Evolutionary conservation across 306 rosid species (phyloP).

Genomic region (Cicer judaicum): DNA sequence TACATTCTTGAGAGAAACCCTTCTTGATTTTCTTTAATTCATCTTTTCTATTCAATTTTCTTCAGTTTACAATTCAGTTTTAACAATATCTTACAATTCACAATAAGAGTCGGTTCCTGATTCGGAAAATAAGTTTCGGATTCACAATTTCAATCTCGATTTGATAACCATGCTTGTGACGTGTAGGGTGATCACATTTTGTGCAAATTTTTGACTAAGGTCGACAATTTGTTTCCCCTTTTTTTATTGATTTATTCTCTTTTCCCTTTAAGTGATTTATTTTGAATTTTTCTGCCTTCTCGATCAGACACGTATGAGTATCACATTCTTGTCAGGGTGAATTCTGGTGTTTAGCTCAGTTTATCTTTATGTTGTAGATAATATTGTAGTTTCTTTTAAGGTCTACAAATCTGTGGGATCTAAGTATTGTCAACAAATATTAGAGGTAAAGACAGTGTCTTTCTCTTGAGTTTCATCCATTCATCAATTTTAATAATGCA

Average conservation of each 20-base stretch:
- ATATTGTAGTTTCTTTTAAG: slow-evolving; percentile 46
- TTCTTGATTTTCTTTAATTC: too few relatives aligned
- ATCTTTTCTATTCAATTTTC: too few relatives aligned
- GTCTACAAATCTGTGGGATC: slow-evolving; percentile 82
- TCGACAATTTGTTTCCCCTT: not conserved
- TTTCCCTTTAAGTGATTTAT: not conserved
- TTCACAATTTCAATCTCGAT: not conserved
- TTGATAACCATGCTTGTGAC: not conserved
- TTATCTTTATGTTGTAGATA: slow-evolving; percentile 18
- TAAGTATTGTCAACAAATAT: slow-evolving; percentile 68
- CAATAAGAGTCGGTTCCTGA: not conserved
- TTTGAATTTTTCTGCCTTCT: slow-evolving; percentile 18
- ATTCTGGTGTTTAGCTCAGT: slow-evolving; percentile 23
- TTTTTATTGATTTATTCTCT: not conserved
- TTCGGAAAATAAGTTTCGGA: not conserved
- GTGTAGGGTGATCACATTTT: slow-evolving; percentile 81
- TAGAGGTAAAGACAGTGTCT: slow-evolving; percentile 61
- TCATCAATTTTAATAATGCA: too few relatives aligned
- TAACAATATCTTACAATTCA: not conserved
- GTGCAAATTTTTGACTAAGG: slow-evolving; percentile 79
- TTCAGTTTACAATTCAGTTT: too few relatives aligned
- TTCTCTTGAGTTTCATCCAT: not conserved
- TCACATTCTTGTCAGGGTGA: slow-evolving; percentile 16
- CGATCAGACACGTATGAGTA: slow-evolving; percentile 17
- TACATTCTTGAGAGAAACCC: too few relatives aligned